Evolutionary conservation across 345 rosid species (phyloP), one percentile per base, ranked within the genome.

Genomic region (Populus deltoides): DNA sequence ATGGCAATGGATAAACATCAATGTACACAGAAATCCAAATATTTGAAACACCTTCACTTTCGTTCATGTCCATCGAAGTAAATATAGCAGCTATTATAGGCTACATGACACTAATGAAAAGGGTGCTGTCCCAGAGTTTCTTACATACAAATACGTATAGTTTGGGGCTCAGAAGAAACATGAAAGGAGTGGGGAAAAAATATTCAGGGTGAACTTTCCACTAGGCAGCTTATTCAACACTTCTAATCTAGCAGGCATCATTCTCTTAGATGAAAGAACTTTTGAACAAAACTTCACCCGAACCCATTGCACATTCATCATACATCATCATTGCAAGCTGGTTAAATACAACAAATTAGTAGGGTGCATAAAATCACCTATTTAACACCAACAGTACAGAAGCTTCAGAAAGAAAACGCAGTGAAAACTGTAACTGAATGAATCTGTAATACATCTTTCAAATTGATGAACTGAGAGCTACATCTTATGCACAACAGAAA

Each of bases 311-410:
- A 68, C 45, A 84, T 66, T 82, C 87, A 81, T 86, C 90, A 86
- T 75, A 68, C 83, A 90, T 90, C 90, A 80, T 84, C 82, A 68
- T 70, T 82, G 84, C 80, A 83, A 78, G 86, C 89, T 85, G 83
- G 79, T 73, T 79, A 74, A 76, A 80, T 73, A 78, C 74, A 75
- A 66, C 63, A 78, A 68, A 77, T 65, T 70, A 83, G 73, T 38
- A 53, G 53, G 70, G 63, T 62, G 41, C 72, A 12, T 31, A 36
- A n/a, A 25, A 43, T 66, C 17, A 55, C 36, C 20, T 36, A 20
- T 68, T 29, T 43, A 41, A 16, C 57, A 70, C 57, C 20, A 66
- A 45, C 71, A 68, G 24, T 6, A 62, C 4, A 69, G 36, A 53
- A 67, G 31, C 43, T 29, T 71, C 62, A 25, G 13, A 49, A 65